These are phyloP conservation scores for Plasmodium chabaudi DNA, from an alignment of 169 alveolate genomes.

Conservation along the genomic window DNA sequence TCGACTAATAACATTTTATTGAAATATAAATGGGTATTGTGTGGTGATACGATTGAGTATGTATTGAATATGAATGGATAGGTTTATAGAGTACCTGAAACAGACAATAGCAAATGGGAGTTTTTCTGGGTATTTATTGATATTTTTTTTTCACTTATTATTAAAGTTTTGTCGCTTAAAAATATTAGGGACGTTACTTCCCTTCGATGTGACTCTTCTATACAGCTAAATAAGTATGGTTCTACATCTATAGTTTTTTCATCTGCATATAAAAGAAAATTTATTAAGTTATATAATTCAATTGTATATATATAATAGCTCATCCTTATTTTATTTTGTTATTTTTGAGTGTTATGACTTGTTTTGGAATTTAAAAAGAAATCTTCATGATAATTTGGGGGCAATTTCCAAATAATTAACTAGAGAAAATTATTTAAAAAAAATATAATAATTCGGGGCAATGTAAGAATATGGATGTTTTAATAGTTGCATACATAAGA, in stretches of 20 bases:
- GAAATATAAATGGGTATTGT: background rate
- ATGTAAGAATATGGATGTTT: background rate
- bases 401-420: constrained; percentile 72
- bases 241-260: constrained; percentile 67
- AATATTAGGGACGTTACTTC: constrained; percentile 67
- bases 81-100: constrained; percentile 36
- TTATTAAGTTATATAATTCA: background rate
- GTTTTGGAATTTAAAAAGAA: constrained; percentile 43
- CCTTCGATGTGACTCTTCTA: constrained; percentile 70
- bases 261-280: constrained; percentile 15
- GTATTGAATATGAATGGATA: background rate
- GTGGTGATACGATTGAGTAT: background rate
- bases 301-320: background rate
- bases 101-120: constrained; percentile 47
- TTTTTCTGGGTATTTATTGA: constrained; percentile 51
- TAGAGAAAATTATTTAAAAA: background rate
- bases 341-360: constrained; percentile 17
- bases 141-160: constrained; percentile 53
- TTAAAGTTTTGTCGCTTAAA: constrained; percentile 50
- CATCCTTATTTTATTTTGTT: background rate
- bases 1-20: constrained; percentile 15
- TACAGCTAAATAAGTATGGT: constrained; percentile 63
- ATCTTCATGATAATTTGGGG: constrained; percentile 61
- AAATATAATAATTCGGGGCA: background rate
- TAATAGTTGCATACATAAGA: background rate